Evolutionary conservation across 1,284 basidiomycete genomes (phyloP).

Genomic region (Ustilago bromivora): DNA sequence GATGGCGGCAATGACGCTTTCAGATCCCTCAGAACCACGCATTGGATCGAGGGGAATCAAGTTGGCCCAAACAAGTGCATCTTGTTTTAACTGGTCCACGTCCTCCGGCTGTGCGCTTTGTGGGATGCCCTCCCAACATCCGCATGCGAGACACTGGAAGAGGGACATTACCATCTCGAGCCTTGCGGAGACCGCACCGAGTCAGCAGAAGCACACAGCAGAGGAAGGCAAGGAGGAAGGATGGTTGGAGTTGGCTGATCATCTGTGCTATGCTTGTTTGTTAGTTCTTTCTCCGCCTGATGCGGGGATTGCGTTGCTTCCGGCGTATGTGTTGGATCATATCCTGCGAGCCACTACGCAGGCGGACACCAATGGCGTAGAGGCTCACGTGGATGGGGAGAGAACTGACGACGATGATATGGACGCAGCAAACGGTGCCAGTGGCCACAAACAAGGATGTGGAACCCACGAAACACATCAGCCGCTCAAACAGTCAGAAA

Average conservation of each 20-base stretch:
- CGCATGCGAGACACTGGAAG: conserved; percentile 58
- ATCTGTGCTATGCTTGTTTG: conserved; percentile 41
- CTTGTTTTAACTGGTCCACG: conserved; percentile 30
- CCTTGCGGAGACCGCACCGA: conserved; percentile 23
- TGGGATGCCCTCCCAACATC: conserved; percentile 48
- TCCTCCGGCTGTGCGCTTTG: conserved; percentile 58
- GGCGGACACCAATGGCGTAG: background rate
- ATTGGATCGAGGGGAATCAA: conserved; percentile 53
- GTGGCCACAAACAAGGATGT: conserved; percentile 3
- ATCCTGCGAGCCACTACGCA: background rate
- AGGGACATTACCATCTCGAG: conserved; percentile 55
- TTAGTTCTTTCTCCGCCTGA: conserved; percentile 22
- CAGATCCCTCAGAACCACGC: conserved; percentile 22
- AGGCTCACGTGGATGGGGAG: background rate
- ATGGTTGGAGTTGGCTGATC: conserved; percentile 28
- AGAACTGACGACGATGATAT: conserved; percentile 6
- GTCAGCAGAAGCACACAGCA: background rate
- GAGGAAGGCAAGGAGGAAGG: background rate
- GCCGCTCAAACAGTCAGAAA: conserved; percentile 34
- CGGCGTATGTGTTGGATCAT: conserved; percentile 17
- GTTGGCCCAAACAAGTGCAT: conserved; percentile 48
- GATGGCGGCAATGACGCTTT: conserved; percentile 5
- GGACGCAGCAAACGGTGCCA: background rate
- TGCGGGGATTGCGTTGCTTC: conserved; percentile 18
- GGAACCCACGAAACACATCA: conserved; percentile 17